phyloP scores from a whole-genome alignment of 2,329 filamentous ascomycete species.

The Pseudogymnoascus sp. region DNA sequence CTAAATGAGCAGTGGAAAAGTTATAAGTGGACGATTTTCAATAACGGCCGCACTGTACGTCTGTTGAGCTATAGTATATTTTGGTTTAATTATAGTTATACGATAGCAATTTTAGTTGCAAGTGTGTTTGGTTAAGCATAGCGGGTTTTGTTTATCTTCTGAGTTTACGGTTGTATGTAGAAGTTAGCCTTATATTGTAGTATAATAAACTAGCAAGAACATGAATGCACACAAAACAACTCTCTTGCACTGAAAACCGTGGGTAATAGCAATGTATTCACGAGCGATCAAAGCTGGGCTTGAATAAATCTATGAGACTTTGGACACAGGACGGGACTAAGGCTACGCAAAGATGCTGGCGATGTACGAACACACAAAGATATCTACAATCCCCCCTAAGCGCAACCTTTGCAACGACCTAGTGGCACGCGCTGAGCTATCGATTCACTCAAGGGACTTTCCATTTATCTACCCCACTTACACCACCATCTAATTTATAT shows the following conservation, averaged over 20 bases:
- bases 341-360: neutral
- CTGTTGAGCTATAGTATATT: neutral
- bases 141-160: neutral
- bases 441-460: neutral
- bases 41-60: neutral
- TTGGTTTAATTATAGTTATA: neutral
- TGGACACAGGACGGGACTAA: neutral
- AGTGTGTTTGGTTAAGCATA: neutral
- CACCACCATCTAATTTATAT: neutral
- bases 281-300: neutral
- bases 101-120: neutral
- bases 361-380: neutral
- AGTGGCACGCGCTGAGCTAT: neutral
- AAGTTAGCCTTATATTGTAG: neutral
- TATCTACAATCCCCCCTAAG: neutral
- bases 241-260: neutral
- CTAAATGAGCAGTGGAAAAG: slow-evolving; percentile 5
- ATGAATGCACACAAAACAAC: neutral
- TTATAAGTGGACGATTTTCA: slow-evolving; percentile 5
- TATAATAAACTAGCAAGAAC: neutral
- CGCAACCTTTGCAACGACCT: neutral
- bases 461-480: neutral
- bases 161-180: neutral
- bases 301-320: neutral
- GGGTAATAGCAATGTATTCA: neutral